Evolutionary conservation across 441 rosid genomes (phyloP), one percentile per base, ranked within the genome.

Genomic region (Aquilaria agallochum): DNA sequence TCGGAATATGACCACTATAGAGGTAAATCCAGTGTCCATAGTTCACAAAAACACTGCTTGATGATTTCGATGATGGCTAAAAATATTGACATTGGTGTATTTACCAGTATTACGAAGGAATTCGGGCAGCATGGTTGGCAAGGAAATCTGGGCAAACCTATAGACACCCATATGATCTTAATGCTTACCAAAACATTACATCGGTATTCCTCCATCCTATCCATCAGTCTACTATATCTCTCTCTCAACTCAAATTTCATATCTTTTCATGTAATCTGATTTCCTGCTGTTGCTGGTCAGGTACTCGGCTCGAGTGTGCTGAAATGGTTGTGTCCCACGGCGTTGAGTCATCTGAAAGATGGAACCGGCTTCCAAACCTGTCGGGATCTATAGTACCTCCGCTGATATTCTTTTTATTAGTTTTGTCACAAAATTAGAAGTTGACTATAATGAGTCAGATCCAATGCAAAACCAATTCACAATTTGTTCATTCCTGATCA

Each of bases 101-200:
- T 74, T 56, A 15, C 11, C 72, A 92, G 95, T 82, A 84, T 76
- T 77, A 87, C 61, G 93, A 89, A 74, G 89, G 86, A 67, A 77
- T 66, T 63, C 78, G 89, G 42, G 84, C 81, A 31, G 75, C 74
- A 14, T 92, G 96, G 98, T 72, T 92, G 79, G 98, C 96, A 13
- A 83, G 69, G 75, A 89, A 89, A 77, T 87, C 95, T 27, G 98
- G 96, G 72, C 93, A 83, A 70, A 80, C 72, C 73, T 89, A 77
- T 69, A 76, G 74, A 54, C 91, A 89, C 76, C 92, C 85, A 5
- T 92, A 77, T 15, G 76, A 92, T 70, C 48, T 77, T 49, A 76
- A 87, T 46, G 57, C 75, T 69, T 85, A 85, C 76, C 78, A 79
- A 72, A 89, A 92, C 62, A 68, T 89, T 59, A 69, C 80, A 72